Evolutionary conservation across 108 stramenopile genomes (phyloP).

Genomic region (Skeletonema potamos): DNA sequence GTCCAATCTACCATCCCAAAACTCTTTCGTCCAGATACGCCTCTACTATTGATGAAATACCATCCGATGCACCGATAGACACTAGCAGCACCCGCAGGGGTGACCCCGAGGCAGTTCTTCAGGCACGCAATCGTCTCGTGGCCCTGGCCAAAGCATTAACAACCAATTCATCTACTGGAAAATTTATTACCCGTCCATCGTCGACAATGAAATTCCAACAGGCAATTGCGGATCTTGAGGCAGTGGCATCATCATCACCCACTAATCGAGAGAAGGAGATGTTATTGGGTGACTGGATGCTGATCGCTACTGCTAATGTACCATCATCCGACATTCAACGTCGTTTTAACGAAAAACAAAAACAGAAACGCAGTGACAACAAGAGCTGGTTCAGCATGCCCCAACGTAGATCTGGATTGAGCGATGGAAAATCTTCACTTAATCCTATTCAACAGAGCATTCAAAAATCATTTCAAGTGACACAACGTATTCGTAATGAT

Average conservation of each 20-base stretch:
- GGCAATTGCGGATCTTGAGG: slow-evolving; percentile 29
- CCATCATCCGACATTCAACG: slow-evolving; percentile 10
- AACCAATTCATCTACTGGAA: slow-evolving; percentile 18
- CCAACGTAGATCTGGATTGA: not conserved
- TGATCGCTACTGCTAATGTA: slow-evolving; percentile 55
- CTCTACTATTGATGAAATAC: slow-evolving; percentile 8
- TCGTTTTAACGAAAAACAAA: slow-evolving; percentile 6
- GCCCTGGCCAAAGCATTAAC: slow-evolving; percentile 15
- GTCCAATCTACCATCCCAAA: not conserved
- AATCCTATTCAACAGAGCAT: slow-evolving; percentile 41
- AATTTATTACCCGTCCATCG: slow-evolving; percentile 15
- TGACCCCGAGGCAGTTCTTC: slow-evolving; percentile 16
- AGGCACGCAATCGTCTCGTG: slow-evolving; percentile 20
- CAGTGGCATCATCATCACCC: not conserved
- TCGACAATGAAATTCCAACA: slow-evolving; percentile 14
- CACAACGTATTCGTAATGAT: slow-evolving; percentile 60
- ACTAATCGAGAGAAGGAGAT: slow-evolving; percentile 15
- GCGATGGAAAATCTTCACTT: slow-evolving; percentile 10
- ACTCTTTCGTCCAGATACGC: not conserved
- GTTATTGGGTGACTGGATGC: slow-evolving; percentile 70
- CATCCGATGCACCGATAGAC: slow-evolving; percentile 12
- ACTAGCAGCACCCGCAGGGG: not conserved
- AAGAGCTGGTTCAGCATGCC: slow-evolving; percentile 1
- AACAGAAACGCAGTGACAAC: slow-evolving; percentile 15
- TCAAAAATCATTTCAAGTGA: slow-evolving; percentile 54